phyloP scores from a whole-genome alignment of 2,329 filamentous ascomycete genomes.

The Oidium heveae region DNA sequence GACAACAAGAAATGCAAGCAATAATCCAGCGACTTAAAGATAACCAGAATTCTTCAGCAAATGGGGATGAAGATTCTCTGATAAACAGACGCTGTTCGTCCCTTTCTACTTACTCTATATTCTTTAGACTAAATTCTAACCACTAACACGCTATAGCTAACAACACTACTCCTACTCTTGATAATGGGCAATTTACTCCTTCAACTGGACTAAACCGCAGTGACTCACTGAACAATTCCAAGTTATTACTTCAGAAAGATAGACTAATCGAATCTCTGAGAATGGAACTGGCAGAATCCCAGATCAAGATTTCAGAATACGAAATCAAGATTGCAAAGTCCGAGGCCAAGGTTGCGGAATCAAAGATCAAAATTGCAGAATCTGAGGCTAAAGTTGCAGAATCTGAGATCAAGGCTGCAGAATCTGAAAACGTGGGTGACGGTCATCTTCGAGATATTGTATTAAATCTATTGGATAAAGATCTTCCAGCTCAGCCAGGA shows the following conservation, averaged over 20 bases:
- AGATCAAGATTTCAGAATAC: slow-evolving; percentile 26
- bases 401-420: too few species aligned
- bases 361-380: too few species aligned
- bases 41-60: slow-evolving; percentile 49
- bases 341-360: too few species aligned
- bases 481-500: slow-evolving; percentile 43
- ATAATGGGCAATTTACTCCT: slow-evolving; percentile 61
- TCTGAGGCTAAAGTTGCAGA: too few species aligned
- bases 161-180: slow-evolving; percentile 41
- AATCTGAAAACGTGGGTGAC: slow-evolving; percentile 39
- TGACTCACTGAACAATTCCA: slow-evolving; percentile 73
- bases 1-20: slow-evolving; percentile 73
- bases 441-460: slow-evolving; percentile 77
- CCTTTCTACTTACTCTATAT: not conserved
- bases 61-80: slow-evolving; percentile 27
- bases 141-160: slow-evolving; percentile 11
- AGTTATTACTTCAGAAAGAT: slow-evolving; percentile 81
- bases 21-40: slow-evolving; percentile 87
- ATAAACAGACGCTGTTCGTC: slow-evolving; percentile 31
- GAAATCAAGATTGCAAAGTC: too few species aligned
- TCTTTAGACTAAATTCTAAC: not conserved
- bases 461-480: slow-evolving; percentile 73
- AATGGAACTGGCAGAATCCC: slow-evolving; percentile 76
- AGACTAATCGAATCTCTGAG: slow-evolving; percentile 82
- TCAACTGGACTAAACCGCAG: slow-evolving; percentile 64